Evolutionary conservation across 371 early-diverging fungal species (phyloP), one percentile per base, ranked within the genome.

Genomic region (Mycotypha africana): DNA sequence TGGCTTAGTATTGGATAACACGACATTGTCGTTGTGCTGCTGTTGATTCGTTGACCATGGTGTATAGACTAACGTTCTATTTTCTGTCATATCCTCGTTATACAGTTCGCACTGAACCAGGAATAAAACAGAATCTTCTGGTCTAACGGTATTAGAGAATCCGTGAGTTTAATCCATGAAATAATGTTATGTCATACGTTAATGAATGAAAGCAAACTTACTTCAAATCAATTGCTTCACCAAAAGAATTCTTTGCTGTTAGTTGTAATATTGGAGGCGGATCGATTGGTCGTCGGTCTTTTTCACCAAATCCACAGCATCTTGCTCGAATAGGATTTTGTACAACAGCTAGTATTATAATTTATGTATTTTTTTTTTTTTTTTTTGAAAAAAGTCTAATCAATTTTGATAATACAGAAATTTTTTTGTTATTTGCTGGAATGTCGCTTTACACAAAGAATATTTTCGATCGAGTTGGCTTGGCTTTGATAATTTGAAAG

Each of bases 261-360:
- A 85, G 62, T 16, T 55, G 46, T 7, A 63, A n/a, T 19, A 63
- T 63, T 6, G 63, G 63, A 14, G 59, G 63, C 21, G 63, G 63
- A 39, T 63, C 63, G 16, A 63, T 55, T 1, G 63, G 59, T 24
- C 63, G 44, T 3, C 58, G 49, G 15, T 62, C 62, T 42, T 62
- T 62, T 45, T 62, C 54, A 7, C 62, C 62, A 51, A 62, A 56
- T 39, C 57, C 61, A 52, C 84, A 81, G 69, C 82, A 77, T 26
- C 85, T 63, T 32, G 84, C 84, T 38, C 82, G 53, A 20, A 78
- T 47, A 17, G 86, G 85, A 40, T 82, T 73, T 58, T 86, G 84
- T 42, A 51, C 49, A 3, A 58, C 44, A 3, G 31, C 59, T 58
- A 34, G 1, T 7, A n/a, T n/a, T n/a, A n/a, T n/a, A n/a, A 7